Evolutionary conservation across 2,329 filamentous ascomycete species (phyloP).

Genomic region (Colletotrichum simmondsii): DNA sequence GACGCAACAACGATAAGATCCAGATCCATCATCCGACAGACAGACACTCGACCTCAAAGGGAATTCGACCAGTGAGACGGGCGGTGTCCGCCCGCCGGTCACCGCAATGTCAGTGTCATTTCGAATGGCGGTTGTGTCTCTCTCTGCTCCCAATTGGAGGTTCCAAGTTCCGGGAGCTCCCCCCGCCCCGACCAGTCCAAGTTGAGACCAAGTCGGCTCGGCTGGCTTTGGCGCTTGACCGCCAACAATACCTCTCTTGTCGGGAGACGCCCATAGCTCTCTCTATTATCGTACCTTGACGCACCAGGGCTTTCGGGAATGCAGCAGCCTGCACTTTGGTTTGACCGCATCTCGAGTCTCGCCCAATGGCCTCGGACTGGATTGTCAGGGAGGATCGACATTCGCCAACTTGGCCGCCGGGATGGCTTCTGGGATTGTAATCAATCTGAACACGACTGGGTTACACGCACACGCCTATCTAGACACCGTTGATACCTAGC

Average conservation of each 20-base stretch:
- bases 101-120: constrained; percentile 20
- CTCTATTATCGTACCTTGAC: neutral
- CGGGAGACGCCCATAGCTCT: constrained; percentile 24
- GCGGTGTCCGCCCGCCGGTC: constrained; percentile 3
- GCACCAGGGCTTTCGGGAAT: neutral
- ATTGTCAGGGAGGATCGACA: constrained; percentile 33
- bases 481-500: neutral
- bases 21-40: neutral
- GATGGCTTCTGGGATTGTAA: neutral
- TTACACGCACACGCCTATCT: neutral
- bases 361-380: constrained; percentile 29
- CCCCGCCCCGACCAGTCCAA: constrained; percentile 34
- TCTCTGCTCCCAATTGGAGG: too few relatives aligned
- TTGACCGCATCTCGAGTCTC: constrained; percentile 24
- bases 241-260: constrained; percentile 23
- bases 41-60: neutral
- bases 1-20: too few relatives aligned
- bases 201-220: constrained; percentile 24
- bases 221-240: constrained; percentile 32
- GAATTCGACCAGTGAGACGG: neutral
- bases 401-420: constrained; percentile 12
- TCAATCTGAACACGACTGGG: constrained; percentile 11
- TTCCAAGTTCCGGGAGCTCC: constrained; percentile 8
- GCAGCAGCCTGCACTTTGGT: constrained; percentile 1
- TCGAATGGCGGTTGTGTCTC: neutral